Evolutionary conservation across 1,139 yeast genomes (phyloP).

Genomic region (Sugiyamaella grinbergsii): DNA sequence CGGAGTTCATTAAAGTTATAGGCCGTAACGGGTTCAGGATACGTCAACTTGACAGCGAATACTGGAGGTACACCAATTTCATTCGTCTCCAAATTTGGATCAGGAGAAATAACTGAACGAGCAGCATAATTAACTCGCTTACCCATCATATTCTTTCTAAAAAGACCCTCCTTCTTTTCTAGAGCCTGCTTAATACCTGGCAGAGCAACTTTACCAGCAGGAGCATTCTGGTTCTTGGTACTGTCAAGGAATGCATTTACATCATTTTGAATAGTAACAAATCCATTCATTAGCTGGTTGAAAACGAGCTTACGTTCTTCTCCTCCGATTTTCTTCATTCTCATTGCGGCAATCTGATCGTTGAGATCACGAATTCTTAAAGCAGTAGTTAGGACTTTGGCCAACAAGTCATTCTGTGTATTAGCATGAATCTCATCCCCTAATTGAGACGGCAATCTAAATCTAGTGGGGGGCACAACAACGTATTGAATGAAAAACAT

Average conservation of each 20-base stretch:
- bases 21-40: constrained; percentile 98
- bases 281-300: constrained; percentile 90
- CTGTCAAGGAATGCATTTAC: constrained; percentile 93
- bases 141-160: constrained; percentile 99
- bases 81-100: constrained; percentile 95
- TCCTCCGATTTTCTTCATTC: constrained; percentile 61
- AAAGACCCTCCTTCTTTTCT: constrained; percentile 97
- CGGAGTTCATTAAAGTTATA: constrained; percentile 88
- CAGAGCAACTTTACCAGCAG: constrained; percentile 67
- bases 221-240: constrained; percentile 74
- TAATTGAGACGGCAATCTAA: constrained; percentile 92
- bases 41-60: constrained; percentile 90
- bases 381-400: constrained; percentile 77
- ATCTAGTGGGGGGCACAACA: constrained; percentile 95
- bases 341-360: constrained; percentile 55
- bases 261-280: constrained; percentile 92
- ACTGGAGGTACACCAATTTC: constrained; percentile 99
- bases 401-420: constrained; percentile 83
- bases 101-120: constrained; percentile 98
- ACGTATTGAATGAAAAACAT: constrained; percentile 85
- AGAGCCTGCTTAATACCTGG: constrained; percentile 98
- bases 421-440: constrained; percentile 97
- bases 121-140: constrained; percentile 99
- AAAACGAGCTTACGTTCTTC: constrained; percentile 77
- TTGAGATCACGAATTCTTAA: constrained; percentile 84